These are phyloP conservation scores for Abrus pulchellus DNA, from an alignment of 306 rosid species.

Conservation along the genomic window DNA sequence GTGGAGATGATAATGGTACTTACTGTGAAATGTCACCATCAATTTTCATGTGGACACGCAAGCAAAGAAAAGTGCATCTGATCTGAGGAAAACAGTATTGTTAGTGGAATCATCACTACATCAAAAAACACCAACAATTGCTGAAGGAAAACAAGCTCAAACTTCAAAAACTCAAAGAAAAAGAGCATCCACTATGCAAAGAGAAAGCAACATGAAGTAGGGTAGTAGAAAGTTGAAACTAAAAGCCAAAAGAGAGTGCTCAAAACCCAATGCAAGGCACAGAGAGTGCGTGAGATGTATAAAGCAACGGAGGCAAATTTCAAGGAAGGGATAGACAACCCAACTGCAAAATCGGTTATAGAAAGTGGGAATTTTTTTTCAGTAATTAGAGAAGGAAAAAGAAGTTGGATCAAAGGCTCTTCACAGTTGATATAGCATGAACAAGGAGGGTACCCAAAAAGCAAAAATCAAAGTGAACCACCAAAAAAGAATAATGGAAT, in stretches of 20 bases:
- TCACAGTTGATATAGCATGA: conserved; percentile 27
- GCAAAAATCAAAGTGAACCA: conserved; percentile 12
- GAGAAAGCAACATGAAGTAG: background rate
- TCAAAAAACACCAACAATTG: conserved; percentile 34
- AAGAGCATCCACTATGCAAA: background rate
- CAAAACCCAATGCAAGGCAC: conserved; percentile 40
- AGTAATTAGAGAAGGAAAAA: conserved; percentile 11
- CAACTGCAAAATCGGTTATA: conserved; percentile 5
- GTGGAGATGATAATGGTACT: conserved; percentile 1
- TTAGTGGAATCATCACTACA: conserved; percentile 1
- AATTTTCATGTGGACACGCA: conserved; percentile 21
- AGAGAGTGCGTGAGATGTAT: conserved; percentile 27
- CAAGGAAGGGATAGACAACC: conserved; percentile 32
- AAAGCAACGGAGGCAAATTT: conserved; percentile 40
- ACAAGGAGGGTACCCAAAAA: conserved; percentile 38
- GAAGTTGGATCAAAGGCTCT: conserved; percentile 40
- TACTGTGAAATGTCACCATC: conserved; percentile 16
- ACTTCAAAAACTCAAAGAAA: conserved; percentile 44
- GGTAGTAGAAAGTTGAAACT: conserved; percentile 10
- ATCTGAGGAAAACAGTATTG: conserved; percentile 37
- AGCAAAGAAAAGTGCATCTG: conserved; percentile 37
- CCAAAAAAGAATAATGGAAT: conserved; percentile 15
- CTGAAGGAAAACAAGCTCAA: conserved; percentile 43
- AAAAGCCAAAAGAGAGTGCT: conserved; percentile 23
- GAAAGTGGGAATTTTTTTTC: conserved; percentile 4